Evolutionary conservation across 225 moss, liverwort and hornwort genomes (phyloP).

Genomic region (Ulota crispa): DNA sequence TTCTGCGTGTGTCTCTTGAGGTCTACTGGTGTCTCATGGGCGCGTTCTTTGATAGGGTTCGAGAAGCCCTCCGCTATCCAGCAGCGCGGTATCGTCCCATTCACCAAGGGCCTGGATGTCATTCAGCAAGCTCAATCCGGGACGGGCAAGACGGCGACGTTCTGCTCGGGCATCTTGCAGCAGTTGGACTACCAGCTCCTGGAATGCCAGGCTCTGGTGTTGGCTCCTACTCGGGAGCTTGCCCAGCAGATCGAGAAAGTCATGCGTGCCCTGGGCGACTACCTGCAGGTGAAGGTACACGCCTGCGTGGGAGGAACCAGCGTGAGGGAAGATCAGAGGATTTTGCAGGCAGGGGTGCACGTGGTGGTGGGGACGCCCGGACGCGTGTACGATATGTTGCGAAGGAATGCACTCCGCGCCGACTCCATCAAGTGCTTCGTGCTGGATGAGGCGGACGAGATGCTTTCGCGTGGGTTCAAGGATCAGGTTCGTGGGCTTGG

Average conservation of each 20-base stretch:
- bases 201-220: conserved; percentile 68
- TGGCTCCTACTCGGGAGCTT: conserved; percentile 73
- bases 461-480: conserved; percentile 77
- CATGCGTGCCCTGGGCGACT: conserved; percentile 73
- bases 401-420: conserved; percentile 61
- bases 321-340: conserved; percentile 68
- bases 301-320: conserved; percentile 82
- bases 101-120: conserved; percentile 69
- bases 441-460: conserved; percentile 74
- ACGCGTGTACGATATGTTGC: conserved; percentile 74
- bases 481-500: conserved; percentile 53
- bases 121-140: conserved; percentile 75
- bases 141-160: conserved; percentile 70
- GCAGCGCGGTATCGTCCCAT: conserved; percentile 72
- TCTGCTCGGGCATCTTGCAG: conserved; percentile 68
- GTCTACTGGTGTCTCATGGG: background rate
- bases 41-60: conserved; percentile 39
- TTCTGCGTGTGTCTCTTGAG: background rate
- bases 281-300: conserved; percentile 66
- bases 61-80: conserved; percentile 79
- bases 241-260: conserved; percentile 80
- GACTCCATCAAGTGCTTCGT: conserved; percentile 78
- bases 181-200: conserved; percentile 62
- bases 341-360: conserved; percentile 67
- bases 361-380: conserved; percentile 77